Base-by-base conservation (phyloP, 495 filamentous ascomycete genomes). In the Daldinia childiae region DNA sequence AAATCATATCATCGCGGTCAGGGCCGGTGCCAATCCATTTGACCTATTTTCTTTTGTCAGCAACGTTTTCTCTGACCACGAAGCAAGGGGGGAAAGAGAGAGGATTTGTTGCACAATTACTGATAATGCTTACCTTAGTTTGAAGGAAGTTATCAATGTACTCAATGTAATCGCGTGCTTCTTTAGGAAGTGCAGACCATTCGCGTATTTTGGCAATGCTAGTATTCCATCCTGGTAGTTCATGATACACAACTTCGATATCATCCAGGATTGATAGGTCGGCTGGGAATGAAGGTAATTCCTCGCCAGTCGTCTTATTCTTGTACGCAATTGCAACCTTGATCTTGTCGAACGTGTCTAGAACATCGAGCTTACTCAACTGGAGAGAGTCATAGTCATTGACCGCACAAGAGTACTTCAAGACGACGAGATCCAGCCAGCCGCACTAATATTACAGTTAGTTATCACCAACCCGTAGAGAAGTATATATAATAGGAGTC, bases 1-100 rank as follows among this genome's bases (percentile, higher is more conserved):
- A 54, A 4, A 54, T 30, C 51, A 54, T 54, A 5, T 54, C 51
- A 27, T 54, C 51, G 12, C 51, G 51, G 1, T 54, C 51, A 30
- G 51, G 51, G 15, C 51, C 51, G n/a, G 51, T 54, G 15, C 51
- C 51, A 24, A 54, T 54, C 51, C 51, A 54, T n/a, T 54, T 54
- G 5, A 54, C n/a, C 51, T 54, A 19, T 30, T 12, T 36, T 54
- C 24, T 27, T 54, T 29, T 30, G 14, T 54, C 14, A 54, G 26
- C 51, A 19, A 2, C 14, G 15, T n/a, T 30, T 54, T 54, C 27
- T 21, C 5, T 11, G 2, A n/a, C 51, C 3, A 27, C 24, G 3
- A 29, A 15, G 9, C 6, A 51, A 51, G 27, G 21, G 8, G 24
- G 6, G 14, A 50, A 19, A 50, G n/a, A 6, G 0, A 50, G 8